Evolutionary conservation across 805 yeast genomes (phyloP).

Genomic region (Cyberlindnera americana): DNA sequence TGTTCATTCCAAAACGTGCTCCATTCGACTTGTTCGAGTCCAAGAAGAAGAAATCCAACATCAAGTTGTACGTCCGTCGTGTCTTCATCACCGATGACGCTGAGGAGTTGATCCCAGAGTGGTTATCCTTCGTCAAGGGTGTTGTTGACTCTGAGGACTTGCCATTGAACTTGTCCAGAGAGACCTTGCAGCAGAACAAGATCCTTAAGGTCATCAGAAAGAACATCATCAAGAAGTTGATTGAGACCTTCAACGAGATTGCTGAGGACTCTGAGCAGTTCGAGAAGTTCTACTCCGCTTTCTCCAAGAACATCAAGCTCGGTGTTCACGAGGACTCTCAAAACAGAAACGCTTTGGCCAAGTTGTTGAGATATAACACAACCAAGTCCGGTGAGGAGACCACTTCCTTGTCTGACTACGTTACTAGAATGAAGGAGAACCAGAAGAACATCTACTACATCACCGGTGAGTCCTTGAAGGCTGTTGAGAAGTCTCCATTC

Average conservation of each 20-base stretch:
- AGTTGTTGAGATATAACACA: conserved; percentile 94
- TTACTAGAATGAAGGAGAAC: conserved; percentile 99
- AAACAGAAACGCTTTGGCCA: conserved; percentile 94
- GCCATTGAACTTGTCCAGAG: conserved; percentile 99
- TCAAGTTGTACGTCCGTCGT: conserved; percentile 98
- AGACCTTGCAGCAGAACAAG: conserved; percentile 99
- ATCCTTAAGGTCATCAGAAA: conserved; percentile 98
- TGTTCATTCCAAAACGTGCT: conserved; percentile 98
- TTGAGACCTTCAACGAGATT: conserved; percentile 98
- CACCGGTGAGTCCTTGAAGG: conserved; percentile 97
- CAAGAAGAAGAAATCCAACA: conserved; percentile 98
- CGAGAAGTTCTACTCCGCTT: conserved; percentile 96
- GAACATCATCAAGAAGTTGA: conserved; percentile 97
- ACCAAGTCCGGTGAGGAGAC: conserved; percentile 92
- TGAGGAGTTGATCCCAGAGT: conserved; percentile 98
- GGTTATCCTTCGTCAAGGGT: conserved; percentile 97
- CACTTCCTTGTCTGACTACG: conserved; percentile 95
- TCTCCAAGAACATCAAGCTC: conserved; percentile 96
- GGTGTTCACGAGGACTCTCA: conserved; percentile 99
- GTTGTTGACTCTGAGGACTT: conserved; percentile 99
- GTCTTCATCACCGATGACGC: conserved; percentile 99
- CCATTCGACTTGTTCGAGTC: conserved; percentile 98
- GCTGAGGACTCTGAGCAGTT: conserved; percentile 99
- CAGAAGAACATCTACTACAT: conserved; percentile 99
- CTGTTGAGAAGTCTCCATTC: conserved; percentile 99